Base-by-base conservation (phyloP, 257 asterid species). In the Orobanche coerulescens region DNA sequence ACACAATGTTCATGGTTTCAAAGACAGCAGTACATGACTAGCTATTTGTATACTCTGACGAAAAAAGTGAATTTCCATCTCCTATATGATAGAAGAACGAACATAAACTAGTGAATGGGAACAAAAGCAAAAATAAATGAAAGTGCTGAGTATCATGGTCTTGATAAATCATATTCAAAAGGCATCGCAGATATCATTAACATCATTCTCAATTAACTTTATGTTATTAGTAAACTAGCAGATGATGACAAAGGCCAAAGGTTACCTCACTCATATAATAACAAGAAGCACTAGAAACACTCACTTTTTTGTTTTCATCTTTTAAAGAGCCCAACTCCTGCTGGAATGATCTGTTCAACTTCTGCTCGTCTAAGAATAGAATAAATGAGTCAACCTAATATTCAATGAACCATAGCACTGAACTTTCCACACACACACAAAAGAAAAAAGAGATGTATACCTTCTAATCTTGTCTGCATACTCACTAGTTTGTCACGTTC, bases 311-410 rank as follows among this genome's bases (percentile, higher is more conserved):
- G 64, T 79, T 86, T 66, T 77, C 86, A 5, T 52, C 84, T 77
- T 87, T 83, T 70, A 87, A 51, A 23, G 76, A 78, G 77, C 74
- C 79, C 75, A 93, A 69, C 81, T 93, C 97, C 68, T 73, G 82
- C 80, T 77, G 97, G 68, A 79, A 52, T 33, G 82, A 79, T 53
- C 67, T 78, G 59, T 73, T 83, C 81, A 81, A 70, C 78, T 76
- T 89, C 92, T 84, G 90, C 81, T 86, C 97, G 80, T 86, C 99
- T 93, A 76, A 54, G 71, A 71, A 67, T 70, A 49, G 51, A 71
- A 66, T 28, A 67, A 47, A 74, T 64, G 73, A 61, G 75, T 82
- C 82, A 78, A 71, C 64, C 49, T 53, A 62, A 60, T 42, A 74
- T 70, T 57, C 68, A 36, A 72, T 61, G 46, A 49, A 58, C 61